These are phyloP conservation scores for Apiotrichum porosum DNA, from an alignment of 1,284 basidiomycete species.

Conservation along the genomic window DNA sequence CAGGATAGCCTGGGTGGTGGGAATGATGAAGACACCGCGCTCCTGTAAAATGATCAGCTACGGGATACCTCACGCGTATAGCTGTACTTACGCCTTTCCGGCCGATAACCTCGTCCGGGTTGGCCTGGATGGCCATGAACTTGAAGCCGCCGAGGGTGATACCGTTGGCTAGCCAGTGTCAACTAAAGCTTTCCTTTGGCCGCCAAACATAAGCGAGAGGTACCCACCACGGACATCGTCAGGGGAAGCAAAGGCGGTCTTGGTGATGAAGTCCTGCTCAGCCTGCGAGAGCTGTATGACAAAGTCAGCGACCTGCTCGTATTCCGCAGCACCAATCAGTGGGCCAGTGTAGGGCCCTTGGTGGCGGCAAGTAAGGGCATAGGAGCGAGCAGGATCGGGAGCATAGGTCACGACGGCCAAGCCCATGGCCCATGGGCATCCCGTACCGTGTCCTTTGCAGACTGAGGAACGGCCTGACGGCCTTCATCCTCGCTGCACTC, in stretches of 20 bases:
- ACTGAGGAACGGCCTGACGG: too few relatives aligned
- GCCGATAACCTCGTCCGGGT: slow-evolving; percentile 63
- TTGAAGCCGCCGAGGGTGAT: slow-evolving; percentile 69
- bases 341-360: too few relatives aligned
- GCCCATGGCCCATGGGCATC: too few relatives aligned
- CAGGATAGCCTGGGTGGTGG: slow-evolving; percentile 83
- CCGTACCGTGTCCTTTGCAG: too few relatives aligned
- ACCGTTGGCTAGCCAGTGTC: slow-evolving; percentile 53
- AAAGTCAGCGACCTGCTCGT: too few relatives aligned
- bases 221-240: slow-evolving; percentile 50
- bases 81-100: slow-evolving; percentile 68
- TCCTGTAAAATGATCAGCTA: slow-evolving; percentile 54
- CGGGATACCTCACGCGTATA: too few relatives aligned
- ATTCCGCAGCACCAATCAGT: too few relatives aligned
- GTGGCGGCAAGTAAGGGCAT: too few relatives aligned
- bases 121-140: slow-evolving; percentile 68
- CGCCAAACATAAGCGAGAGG: not conserved
- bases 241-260: slow-evolving; percentile 55
- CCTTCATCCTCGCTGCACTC: too few relatives aligned
- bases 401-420: too few relatives aligned
- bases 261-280: slow-evolving; percentile 68
- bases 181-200: not conserved
- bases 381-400: too few relatives aligned
- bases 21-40: slow-evolving; percentile 74
- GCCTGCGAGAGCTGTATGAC: slow-evolving; percentile 60